Base-by-base conservation (phyloP, 352 stramenopile genomes). In the Phytopythium helicoides region DNA sequence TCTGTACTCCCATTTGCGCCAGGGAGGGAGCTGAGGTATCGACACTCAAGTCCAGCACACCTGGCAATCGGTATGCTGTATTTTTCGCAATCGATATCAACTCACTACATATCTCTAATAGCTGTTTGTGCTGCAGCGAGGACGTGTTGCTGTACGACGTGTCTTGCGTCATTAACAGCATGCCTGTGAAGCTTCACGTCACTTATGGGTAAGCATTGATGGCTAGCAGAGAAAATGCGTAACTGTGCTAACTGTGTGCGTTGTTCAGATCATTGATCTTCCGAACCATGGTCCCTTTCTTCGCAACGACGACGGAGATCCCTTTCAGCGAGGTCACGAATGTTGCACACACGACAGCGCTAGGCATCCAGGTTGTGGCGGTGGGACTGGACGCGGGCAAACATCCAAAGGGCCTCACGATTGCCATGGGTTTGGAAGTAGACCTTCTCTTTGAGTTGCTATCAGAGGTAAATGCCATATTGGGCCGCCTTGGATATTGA, bases 101-200 rank as follows among this genome's bases (percentile, higher is more conserved):
- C n/a, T n/a, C n/a, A n/a, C n/a, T n/a, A n/a, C n/a, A n/a, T n/a
- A n/a, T 50, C 3, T 22, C 14, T 22, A 21, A 26, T 9, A 41
- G n/a, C 7, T 59, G 36, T 25, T 38, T 22, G 14, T 47, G 23
- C 14, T 44, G 7, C 9, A 82, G 79, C 39, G 70, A 69, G n/a
- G 86, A 88, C 41, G 82, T 91, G 35, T 51, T 94, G 35, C 66
- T 94, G 7, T 92, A 92, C 52, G 84, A 94, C 44, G 69, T 73
- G n/a, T 79, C 80, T 22, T 87, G 78, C 51, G 71, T 94, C 26
- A 47, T 89, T 25, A 92, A 89, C 42, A 84, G 67, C 14, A 71
- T 85, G 42, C 84, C 84, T 40, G 68, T 76, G 14, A 86, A 74
- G 35, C 66, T 94, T 12, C 71, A 90, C 47, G 70, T 94, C 45